These are phyloP conservation scores for Coemansia sp. DNA, from an alignment of 192 early-diverging fungal genomes.

Conservation along the genomic window DNA sequence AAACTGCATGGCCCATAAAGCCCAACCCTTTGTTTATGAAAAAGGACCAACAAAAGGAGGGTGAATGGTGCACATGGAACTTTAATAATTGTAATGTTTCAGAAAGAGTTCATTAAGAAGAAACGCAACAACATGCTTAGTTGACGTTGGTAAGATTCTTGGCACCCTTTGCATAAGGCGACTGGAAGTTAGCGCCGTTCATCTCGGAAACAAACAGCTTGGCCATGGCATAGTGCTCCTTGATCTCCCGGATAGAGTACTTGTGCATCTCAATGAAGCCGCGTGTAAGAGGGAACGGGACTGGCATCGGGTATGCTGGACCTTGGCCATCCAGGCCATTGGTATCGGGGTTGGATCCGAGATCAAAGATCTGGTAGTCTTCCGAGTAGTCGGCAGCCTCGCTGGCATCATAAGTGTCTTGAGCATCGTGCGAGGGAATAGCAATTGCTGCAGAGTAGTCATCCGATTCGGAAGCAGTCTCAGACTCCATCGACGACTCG, in stretches of 20 bases:
- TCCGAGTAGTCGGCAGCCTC: conserved; percentile 9
- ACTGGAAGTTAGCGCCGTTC: conserved; percentile 43
- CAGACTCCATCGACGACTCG: conserved; percentile 1
- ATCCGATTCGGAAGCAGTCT: background rate
- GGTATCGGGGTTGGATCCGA: conserved; percentile 9
- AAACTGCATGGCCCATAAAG: too few species aligned
- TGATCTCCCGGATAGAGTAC: conserved; percentile 33
- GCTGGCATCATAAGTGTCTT: conserved; percentile 11
- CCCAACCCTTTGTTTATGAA: too few species aligned
- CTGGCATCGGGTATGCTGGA: conserved; percentile 47
- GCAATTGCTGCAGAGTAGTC: conserved; percentile 5
- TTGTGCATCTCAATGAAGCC: conserved; percentile 43
- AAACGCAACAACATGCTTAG: background rate
- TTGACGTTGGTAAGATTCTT: conserved; percentile 1
- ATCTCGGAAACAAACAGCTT: conserved; percentile 47
- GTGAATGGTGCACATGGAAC: too few species aligned
- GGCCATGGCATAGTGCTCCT: conserved; percentile 34
- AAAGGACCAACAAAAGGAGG: too few species aligned
- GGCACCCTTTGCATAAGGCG: conserved; percentile 41
- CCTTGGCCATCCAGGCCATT: conserved; percentile 21
- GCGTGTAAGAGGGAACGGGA: conserved; percentile 34
- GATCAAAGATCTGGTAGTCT: conserved; percentile 9
- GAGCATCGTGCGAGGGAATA: conserved; percentile 3
- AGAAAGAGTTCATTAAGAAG: background rate
- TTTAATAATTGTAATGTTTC: too few species aligned